Evolutionary conservation across 2,329 filamentous ascomycete species (phyloP).

Genomic region (Lachnellula occidentalis): DNA sequence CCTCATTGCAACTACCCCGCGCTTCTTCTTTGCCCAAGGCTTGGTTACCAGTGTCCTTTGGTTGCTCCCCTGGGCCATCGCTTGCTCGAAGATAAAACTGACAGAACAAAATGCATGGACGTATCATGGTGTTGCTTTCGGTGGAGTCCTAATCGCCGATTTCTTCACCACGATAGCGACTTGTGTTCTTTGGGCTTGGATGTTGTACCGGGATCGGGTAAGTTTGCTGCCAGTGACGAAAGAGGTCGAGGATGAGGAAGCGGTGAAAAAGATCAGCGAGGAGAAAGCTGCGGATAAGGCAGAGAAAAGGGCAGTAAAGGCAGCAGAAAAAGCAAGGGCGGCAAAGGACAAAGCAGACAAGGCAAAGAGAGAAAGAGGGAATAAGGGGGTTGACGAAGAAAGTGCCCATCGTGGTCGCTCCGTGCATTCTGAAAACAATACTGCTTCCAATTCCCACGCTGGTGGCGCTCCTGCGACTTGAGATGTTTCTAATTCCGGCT

Average conservation of each 20-base stretch:
- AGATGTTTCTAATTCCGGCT: no score
- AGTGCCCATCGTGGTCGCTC: background rate
- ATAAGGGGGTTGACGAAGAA: background rate
- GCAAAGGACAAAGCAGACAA: background rate
- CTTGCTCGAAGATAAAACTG: constrained; percentile 44
- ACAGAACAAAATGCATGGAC: constrained; percentile 55
- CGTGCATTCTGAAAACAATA: background rate
- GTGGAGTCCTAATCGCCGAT: constrained; percentile 62
- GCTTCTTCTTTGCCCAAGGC: constrained; percentile 64
- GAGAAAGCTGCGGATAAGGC: background rate
- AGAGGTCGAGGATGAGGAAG: background rate
- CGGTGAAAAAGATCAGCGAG: background rate
- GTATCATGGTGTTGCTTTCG: constrained; percentile 62
- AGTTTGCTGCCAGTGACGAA: background rate
- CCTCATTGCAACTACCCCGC: constrained; percentile 54
- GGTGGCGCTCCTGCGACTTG: no score
- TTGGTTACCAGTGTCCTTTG: constrained; percentile 61
- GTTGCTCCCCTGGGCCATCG: constrained; percentile 67
- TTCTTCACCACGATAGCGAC: constrained; percentile 36
- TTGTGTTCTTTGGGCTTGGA: constrained; percentile 15
- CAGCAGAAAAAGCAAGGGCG: background rate
- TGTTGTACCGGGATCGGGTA: constrained; percentile 12
- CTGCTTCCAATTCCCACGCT: no score
- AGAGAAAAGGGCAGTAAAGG: background rate
- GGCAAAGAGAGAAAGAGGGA: background rate